Conservation (phyloP, 78 protist genomes). For the Pigoraptor vietnamica region DNA sequence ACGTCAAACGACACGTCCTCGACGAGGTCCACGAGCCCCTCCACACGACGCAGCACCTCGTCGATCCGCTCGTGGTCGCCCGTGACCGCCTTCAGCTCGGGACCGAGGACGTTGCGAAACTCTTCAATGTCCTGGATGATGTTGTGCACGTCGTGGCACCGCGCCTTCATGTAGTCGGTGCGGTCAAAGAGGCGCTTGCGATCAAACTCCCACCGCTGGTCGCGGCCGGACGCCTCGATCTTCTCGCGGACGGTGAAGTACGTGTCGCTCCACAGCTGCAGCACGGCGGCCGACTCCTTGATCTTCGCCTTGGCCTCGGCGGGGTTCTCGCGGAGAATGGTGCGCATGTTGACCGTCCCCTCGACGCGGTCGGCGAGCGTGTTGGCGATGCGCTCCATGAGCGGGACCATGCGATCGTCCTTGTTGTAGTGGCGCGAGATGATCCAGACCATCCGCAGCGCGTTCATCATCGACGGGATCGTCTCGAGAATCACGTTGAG, state of each 20-base stretch:
- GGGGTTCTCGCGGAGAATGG: neutral
- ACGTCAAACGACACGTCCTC: constrained; percentile 50
- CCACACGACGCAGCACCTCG: constrained; percentile 34
- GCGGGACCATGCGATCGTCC: constrained; percentile 30
- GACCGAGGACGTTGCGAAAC: constrained; percentile 49
- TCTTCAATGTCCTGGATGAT: constrained; percentile 36
- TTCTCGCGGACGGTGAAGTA: constrained; percentile 45
- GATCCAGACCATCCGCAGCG: constrained; percentile 90
- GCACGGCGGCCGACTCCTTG: constrained; percentile 2
- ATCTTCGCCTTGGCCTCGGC: constrained; percentile 23
- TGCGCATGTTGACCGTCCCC: neutral
- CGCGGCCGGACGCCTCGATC: constrained; percentile 64
- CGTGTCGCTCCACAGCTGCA: constrained; percentile 29
- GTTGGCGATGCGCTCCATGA: constrained; percentile 61
- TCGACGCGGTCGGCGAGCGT: constrained; percentile 42
- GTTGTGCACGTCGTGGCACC: constrained; percentile 50
- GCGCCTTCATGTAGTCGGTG: constrained; percentile 52
- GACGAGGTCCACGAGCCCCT: constrained; percentile 38
- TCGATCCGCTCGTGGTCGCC: constrained; percentile 66
- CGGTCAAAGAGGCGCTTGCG: constrained; percentile 51
- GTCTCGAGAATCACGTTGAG: constrained; percentile 48
- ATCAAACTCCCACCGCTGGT: constrained; percentile 84
- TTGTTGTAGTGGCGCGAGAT: constrained; percentile 50
- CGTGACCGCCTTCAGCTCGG: constrained; percentile 70
- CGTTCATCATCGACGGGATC: constrained; percentile 70